Percentiles rank a stretch among this genome's conserved stretches.
These are phyloP conservation scores for Gastroboletus turbinatus DNA, from an alignment of 1,284 basidiomycete genomes.

Conservation along the genomic window DNA sequence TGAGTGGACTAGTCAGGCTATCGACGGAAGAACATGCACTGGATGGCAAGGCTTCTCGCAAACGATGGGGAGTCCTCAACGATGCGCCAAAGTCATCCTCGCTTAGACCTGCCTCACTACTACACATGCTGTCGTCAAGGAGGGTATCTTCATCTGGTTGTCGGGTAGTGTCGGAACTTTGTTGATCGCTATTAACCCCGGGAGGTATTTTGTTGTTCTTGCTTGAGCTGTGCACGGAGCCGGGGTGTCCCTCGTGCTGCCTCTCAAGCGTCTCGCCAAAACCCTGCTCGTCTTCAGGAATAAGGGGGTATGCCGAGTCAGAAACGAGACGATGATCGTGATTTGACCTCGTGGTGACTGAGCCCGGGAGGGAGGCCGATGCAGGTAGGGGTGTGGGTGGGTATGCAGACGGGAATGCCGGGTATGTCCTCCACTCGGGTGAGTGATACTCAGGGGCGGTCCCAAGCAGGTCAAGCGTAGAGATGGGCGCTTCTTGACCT, in stretches of 20 bases:
- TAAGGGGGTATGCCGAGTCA: conserved; percentile 27
- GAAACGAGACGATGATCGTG: conserved; percentile 18
- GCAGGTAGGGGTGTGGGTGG: conserved; percentile 45
- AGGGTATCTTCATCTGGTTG: conserved; percentile 24
- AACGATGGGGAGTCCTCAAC: conserved; percentile 55
- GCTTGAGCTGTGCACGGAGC: conserved; percentile 60
- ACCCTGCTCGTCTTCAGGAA: conserved; percentile 47
- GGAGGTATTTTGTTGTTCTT: conserved; percentile 33
- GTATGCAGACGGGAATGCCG: conserved; percentile 54
- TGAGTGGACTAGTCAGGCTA: conserved; percentile 44
- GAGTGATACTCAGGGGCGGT: conserved; percentile 30
- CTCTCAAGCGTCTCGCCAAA: conserved; percentile 63
- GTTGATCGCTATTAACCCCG: conserved; percentile 11
- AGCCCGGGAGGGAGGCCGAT: conserved; percentile 20
- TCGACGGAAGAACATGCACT: conserved; percentile 38
- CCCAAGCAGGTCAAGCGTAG: conserved; percentile 16
- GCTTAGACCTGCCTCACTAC: conserved; percentile 29
- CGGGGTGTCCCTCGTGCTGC: conserved; percentile 57
- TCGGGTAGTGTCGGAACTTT: conserved; percentile 16
- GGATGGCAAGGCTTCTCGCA: conserved; percentile 27
- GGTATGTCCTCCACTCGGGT: conserved; percentile 47
- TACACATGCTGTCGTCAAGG: conserved; percentile 26
- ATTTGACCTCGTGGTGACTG: conserved; percentile 5
- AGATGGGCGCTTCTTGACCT: conserved; percentile 1
- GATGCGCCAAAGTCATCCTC: conserved; percentile 64